Base-by-base conservation (phyloP, 2,329 filamentous ascomycete species). In the Fusarium sp. region DNA sequence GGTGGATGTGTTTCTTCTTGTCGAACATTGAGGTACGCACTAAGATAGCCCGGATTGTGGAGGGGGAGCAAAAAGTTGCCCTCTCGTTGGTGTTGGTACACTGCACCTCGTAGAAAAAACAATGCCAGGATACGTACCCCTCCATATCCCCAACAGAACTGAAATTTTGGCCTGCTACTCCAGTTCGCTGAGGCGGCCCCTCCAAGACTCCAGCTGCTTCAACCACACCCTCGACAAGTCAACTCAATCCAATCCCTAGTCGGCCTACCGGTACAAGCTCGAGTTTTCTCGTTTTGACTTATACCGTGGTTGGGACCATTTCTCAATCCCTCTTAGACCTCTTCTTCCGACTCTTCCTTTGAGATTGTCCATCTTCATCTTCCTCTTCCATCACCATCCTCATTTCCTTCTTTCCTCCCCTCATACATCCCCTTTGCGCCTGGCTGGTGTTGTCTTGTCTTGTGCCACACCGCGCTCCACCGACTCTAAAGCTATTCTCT, bases 81-180 rank as follows among this genome's bases (percentile, higher is more conserved):
- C 49, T 67, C 63, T 49, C 61, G 64, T 59, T 68, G 64, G 60
- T 59, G 54, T 35, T 41, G 31, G 58, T 52, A 39, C 35, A 54
- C 23, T 35, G 24, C 26, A 29, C 20, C 43, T 39, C 48, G 46
- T 41, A 49, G 33, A 35, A 56, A 69, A 70, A 69, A 71, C 49
- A 64, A 42, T 68, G 68, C 63, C 44, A 63, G 64, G 73, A 73
- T 75, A 75, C 72, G 72, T 75, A 75, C 71, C 72, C 72, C 70
- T 73, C 69, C 69, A 72, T 72, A 77, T 81, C 81, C 81, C 80
- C 80, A 83, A 81, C 77, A 81, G 77, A 80, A 79, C 79, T 78
- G 78, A 80, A 81, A 66, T 75, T 75, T 74, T 74, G 72, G 70
- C 72, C 73, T 72, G 72, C 57, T 68, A 63, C 66, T 74, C 70